These are phyloP conservation scores for Albophoma yamanashiensis DNA, from an alignment of 2,329 filamentous ascomycete species.

Conservation along the genomic window DNA sequence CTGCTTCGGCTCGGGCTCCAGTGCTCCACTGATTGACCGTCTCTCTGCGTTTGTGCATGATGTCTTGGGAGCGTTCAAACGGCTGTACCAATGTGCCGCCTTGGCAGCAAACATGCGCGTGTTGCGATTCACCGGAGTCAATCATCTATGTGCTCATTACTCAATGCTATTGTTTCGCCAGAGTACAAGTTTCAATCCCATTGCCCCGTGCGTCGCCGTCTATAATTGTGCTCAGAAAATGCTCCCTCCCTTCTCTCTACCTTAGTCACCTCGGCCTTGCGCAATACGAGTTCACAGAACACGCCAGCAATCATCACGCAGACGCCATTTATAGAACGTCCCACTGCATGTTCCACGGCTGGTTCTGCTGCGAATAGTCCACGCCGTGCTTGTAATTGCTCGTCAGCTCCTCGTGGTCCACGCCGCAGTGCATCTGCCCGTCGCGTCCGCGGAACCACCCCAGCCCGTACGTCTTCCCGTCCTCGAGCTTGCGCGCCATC, in stretches of 20 bases:
- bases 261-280: too few relatives aligned
- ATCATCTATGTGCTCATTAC: not conserved
- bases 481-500: constrained; percentile 51
- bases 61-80: not conserved
- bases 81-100: not conserved
- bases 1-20: not conserved
- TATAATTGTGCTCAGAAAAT: not conserved
- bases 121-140: not conserved
- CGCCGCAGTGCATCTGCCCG: constrained; percentile 61
- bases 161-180: not conserved
- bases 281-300: too few relatives aligned
- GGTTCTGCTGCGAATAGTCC: constrained; percentile 34
- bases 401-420: constrained; percentile 65
- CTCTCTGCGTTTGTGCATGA: not conserved
- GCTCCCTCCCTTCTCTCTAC: not conserved
- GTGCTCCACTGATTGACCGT: not conserved
- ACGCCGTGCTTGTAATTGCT: constrained; percentile 55
- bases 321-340: constrained; percentile 17
- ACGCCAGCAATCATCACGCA: not conserved
- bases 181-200: not conserved
- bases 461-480: constrained; percentile 56
- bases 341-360: constrained; percentile 39
- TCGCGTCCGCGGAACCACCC: constrained; percentile 71
- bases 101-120: not conserved
- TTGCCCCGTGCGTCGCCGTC: not conserved